phyloP scores from a whole-genome alignment of 257 asterid genomes.

The Petrea volubilis region DNA sequence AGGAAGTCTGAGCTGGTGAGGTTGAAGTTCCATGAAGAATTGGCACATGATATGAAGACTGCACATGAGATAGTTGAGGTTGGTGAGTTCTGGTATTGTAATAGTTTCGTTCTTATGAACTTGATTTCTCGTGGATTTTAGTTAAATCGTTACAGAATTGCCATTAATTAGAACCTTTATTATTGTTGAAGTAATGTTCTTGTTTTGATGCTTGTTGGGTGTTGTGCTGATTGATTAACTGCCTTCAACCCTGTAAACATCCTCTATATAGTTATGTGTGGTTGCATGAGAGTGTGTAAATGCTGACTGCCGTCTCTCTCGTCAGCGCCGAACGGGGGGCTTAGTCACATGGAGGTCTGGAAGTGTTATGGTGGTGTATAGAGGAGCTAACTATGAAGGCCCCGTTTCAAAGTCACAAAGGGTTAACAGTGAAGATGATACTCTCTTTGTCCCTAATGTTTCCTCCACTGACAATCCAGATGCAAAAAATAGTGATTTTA shows the following conservation, averaged over 20 bases:
- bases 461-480: conserved; percentile 46
- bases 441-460: conserved; percentile 72
- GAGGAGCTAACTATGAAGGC: conserved; percentile 90
- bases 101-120: not conserved
- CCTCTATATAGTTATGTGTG: not conserved
- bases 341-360: conserved; percentile 97
- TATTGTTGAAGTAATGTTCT: not conserved
- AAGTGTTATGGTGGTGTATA: conserved; percentile 92
- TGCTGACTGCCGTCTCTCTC: conserved; percentile 31
- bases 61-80: conserved; percentile 98
- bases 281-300: conserved; percentile 1
- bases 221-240: not conserved
- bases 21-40: conserved; percentile 90
- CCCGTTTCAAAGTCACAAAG: conserved; percentile 58
- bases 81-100: conserved; percentile 38
- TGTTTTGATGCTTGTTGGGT: not conserved
- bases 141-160: not conserved
- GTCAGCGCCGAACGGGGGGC: conserved; percentile 95
- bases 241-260: not conserved
- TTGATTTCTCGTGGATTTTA: conserved; percentile 1
- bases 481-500: conserved; percentile 30
- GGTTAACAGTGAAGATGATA: conserved; percentile 45
- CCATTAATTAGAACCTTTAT: not conserved
- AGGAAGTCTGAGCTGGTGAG: conserved; percentile 87
- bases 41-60: conserved; percentile 96